phyloP scores from a whole-genome alignment of 139 green algal species.

The Ulvella scutata region DNA sequence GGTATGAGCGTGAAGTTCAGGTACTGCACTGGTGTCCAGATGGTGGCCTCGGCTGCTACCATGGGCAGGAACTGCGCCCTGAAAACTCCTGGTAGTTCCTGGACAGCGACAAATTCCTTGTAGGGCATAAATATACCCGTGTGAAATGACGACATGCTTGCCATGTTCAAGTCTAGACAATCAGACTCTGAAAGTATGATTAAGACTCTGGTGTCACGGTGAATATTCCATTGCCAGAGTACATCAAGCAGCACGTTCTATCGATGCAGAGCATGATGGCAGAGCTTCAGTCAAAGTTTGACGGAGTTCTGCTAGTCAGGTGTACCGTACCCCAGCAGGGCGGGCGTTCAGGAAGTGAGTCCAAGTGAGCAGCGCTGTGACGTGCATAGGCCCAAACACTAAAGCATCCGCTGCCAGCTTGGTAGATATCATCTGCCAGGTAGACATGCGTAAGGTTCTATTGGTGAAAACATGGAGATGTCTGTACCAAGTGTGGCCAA shows the following conservation, averaged over 20 bases:
- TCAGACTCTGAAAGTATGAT: too few relatives aligned
- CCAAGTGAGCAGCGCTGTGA: neutral
- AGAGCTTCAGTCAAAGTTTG: too few relatives aligned
- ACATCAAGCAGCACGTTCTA: too few relatives aligned
- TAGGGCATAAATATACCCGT: too few relatives aligned
- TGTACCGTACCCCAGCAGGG: neutral
- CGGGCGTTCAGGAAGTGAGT: neutral
- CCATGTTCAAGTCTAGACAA: too few relatives aligned
- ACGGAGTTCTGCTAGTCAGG: too few relatives aligned
- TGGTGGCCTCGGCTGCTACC: neutral
- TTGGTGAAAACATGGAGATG: slow-evolving; percentile 2
- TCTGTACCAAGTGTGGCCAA: neutral
- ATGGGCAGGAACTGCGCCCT: neutral
- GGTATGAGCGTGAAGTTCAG: neutral
- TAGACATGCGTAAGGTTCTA: neutral
- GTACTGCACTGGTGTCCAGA: slow-evolving; percentile 1
- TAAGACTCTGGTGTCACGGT: too few relatives aligned
- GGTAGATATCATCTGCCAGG: neutral
- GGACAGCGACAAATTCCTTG: neutral
- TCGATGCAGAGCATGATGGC: too few relatives aligned
- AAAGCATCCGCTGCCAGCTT: neutral
- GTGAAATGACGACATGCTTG: too few relatives aligned
- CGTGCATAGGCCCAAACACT: neutral
- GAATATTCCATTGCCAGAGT: too few relatives aligned
- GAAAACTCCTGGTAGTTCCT: neutral